Conservation (phyloP, 2,329 filamentous ascomycete species). For the Xylariaceae sp. region DNA sequence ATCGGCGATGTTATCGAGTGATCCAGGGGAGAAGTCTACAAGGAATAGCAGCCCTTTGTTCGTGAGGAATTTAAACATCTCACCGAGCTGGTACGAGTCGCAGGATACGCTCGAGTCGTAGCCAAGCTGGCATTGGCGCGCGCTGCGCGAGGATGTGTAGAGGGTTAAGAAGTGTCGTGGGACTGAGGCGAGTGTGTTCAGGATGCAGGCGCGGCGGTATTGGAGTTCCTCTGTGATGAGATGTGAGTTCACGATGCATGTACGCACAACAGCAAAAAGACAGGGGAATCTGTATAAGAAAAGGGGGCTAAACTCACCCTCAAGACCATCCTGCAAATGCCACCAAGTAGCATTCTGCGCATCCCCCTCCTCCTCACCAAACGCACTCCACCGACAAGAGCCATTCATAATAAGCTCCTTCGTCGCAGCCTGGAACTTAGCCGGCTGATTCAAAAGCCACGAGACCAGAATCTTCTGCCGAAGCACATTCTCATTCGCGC, state of each 20-base stretch:
- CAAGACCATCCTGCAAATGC: slow-evolving; percentile 63
- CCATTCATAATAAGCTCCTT: slow-evolving; percentile 62
- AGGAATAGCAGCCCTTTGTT: slow-evolving; percentile 57
- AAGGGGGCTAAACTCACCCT: slow-evolving; percentile 43
- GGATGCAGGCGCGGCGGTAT: slow-evolving; percentile 58
- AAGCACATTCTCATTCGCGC: slow-evolving; percentile 57
- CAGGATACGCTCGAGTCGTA: slow-evolving; percentile 69
- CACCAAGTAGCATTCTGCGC: slow-evolving; percentile 54
- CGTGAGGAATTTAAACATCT: slow-evolving; percentile 67
- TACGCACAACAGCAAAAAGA: background rate
- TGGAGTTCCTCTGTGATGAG: slow-evolving; percentile 56
- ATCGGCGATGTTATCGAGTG: slow-evolving; percentile 41
- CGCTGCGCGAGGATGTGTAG: slow-evolving; percentile 58
- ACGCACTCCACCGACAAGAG: slow-evolving; percentile 52
- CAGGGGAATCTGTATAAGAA: background rate
- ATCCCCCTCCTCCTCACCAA: slow-evolving; percentile 30
- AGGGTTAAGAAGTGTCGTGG: slow-evolving; percentile 61
- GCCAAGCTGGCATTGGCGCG: slow-evolving; percentile 63
- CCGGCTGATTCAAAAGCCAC: slow-evolving; percentile 57
- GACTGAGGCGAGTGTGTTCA: slow-evolving; percentile 65
- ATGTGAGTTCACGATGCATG: slow-evolving; percentile 18
- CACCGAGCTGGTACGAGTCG: slow-evolving; percentile 72
- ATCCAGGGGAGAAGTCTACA: slow-evolving; percentile 48
- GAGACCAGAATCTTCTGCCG: slow-evolving; percentile 66
- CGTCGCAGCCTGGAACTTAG: slow-evolving; percentile 56